Base-by-base conservation (phyloP, 305 asterid species). In the Rubia tinctorum region DNA sequence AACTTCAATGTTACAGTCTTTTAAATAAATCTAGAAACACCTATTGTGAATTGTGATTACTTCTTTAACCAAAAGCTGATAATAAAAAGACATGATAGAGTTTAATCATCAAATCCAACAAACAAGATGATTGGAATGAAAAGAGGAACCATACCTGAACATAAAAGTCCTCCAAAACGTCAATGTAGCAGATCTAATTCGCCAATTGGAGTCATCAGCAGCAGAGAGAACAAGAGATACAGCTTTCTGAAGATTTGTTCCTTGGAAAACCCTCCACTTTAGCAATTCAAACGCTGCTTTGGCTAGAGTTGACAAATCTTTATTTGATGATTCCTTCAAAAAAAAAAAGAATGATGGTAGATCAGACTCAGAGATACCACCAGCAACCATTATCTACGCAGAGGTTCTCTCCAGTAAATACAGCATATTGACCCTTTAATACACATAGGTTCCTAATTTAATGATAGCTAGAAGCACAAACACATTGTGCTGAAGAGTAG, bases 91-190 rank as follows among this genome's bases (percentile, higher is more conserved):
- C 64, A 63, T 8, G 22, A 47, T 47, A 62, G 55, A 51, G 23
- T 53, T 39, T n/a, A 17, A 47, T 37, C 25, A 15, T 22, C 14
- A 25, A 23, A 51, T 68, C 72, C 45, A 30, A 55, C 56, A 40
- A 53, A 55, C 12, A 58, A 62, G 66, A 49, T 39, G 49, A 74
- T 58, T 72, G 42, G 42, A 39, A 39, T 59, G 12, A 49, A 75
- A 73, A 76, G 71, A 80, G 63, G 25, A 64, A 78, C 60, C 69
- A 76, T 88, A 95, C 99, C 99, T 87, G 88, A 88, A 92, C 98
- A 95, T 95, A 84, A 92, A 95, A 82, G 92, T 92, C 81, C 98
- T 85, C 84, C 91, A 78, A 86, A 89, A 92, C 72, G 99, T 95
- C 83, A 95, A 82, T 73, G 96, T 91, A 66, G 93, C 91, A 74